A percentile compares a stretch with the other conserved stretches of the same genome.
Evolutionary conservation across 2,329 filamentous ascomycete genomes (phyloP).

Genomic region (Venturia asperata): DNA sequence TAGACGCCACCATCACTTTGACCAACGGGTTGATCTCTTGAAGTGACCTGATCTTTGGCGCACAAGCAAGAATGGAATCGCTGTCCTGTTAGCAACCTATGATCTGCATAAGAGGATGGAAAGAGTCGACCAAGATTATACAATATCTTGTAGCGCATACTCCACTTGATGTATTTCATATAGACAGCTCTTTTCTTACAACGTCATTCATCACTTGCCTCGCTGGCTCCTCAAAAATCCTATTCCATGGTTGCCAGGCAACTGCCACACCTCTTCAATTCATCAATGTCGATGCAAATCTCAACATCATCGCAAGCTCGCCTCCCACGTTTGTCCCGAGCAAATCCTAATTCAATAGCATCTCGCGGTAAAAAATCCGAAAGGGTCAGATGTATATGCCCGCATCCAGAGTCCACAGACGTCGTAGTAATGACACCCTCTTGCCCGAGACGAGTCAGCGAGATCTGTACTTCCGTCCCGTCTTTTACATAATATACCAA

Average conservation of each 20-base stretch:
- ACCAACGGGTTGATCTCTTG: no score
- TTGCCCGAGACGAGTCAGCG: neutral
- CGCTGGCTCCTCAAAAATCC: no score
- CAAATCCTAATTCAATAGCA: neutral
- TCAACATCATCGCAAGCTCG: neutral
- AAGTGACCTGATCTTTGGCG: no score
- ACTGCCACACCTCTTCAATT: neutral
- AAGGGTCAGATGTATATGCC: neutral
- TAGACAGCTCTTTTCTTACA: no score
- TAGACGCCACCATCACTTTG: neutral
- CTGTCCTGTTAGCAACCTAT: no score
- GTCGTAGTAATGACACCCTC: neutral
- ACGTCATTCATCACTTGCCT: no score
- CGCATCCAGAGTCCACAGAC: neutral
- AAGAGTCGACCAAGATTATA: no score
- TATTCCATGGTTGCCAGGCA: no score
- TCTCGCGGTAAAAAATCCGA: constrained; percentile 1
- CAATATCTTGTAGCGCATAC: no score
- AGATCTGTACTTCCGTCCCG: neutral
- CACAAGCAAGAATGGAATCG: no score
- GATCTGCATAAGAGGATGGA: no score
- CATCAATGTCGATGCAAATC: neutral
- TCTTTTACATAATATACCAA: neutral
- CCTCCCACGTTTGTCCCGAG: neutral
- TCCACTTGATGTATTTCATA: no score